Conservation (phyloP, 805 yeast species). For the Sugiyamaella smithiae region DNA sequence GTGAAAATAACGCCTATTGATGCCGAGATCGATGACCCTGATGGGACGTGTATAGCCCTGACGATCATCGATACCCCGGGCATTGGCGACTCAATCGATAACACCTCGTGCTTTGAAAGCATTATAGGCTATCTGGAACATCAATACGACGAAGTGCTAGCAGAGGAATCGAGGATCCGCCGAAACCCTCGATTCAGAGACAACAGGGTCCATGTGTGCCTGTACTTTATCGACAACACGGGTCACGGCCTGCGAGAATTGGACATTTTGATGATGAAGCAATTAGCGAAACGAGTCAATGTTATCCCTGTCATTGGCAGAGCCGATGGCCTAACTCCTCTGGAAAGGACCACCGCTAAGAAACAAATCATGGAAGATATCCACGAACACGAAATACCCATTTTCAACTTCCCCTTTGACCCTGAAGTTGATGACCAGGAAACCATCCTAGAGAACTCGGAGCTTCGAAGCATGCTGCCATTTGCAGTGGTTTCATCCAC, state of each 20-base stretch:
- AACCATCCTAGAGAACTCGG: slow-evolving; percentile 33
- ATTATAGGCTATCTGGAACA: slow-evolving; percentile 61
- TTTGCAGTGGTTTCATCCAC: slow-evolving; percentile 49
- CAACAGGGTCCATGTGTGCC: slow-evolving; percentile 70
- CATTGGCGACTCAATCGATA: slow-evolving; percentile 59
- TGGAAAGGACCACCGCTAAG: slow-evolving; percentile 58
- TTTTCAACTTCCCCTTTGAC: slow-evolving; percentile 72
- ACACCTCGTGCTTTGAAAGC: slow-evolving; percentile 46
- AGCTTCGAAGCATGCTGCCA: slow-evolving; percentile 49
- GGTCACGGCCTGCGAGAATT: slow-evolving; percentile 58
- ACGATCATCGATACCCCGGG: slow-evolving; percentile 72
- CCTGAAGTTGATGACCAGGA: slow-evolving; percentile 51
- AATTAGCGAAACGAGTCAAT: slow-evolving; percentile 69
- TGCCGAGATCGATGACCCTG: slow-evolving; percentile 56
- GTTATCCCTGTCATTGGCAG: slow-evolving; percentile 79
- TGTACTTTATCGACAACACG: slow-evolving; percentile 71
- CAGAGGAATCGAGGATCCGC: slow-evolving; percentile 70
- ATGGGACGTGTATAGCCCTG: slow-evolving; percentile 46
- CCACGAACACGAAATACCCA: slow-evolving; percentile 53
- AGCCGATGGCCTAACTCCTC: slow-evolving; percentile 71
- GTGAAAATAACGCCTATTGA: slow-evolving; percentile 33
- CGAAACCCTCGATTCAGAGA: slow-evolving; percentile 71
- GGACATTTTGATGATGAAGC: slow-evolving; percentile 70
- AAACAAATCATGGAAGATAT: slow-evolving; percentile 55
- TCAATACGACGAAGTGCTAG: slow-evolving; percentile 69